Conservation (phyloP, 352 stramenopile genomes). For the Phytophthora agathidicida region DNA sequence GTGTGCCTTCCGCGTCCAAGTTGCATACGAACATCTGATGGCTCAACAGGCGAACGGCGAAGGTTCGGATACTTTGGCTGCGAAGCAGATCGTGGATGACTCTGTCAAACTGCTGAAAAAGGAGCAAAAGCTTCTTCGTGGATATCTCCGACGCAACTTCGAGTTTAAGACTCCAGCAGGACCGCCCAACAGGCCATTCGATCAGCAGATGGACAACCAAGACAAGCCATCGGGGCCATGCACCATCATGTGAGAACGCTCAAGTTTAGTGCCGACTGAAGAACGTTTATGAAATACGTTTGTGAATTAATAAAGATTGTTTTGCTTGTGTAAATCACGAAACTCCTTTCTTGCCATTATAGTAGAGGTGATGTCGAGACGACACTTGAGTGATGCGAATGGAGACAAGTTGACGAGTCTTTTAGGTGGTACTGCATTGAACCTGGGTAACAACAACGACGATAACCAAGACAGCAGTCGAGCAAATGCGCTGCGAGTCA, state of each 20-base stretch:
- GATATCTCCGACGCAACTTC: constrained; percentile 83
- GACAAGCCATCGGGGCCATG: constrained; percentile 25
- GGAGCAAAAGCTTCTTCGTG: constrained; percentile 62
- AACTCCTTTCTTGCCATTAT: no score
- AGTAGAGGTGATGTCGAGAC: constrained; percentile 37
- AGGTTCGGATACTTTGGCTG: constrained; percentile 25
- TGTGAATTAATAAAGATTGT: no score
- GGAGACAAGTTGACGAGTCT: constrained; percentile 55
- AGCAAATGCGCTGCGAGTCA: constrained; percentile 80
- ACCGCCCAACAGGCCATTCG: background rate
- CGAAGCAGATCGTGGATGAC: constrained; percentile 44
- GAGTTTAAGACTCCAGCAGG: constrained; percentile 42
- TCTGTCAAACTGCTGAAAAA: constrained; percentile 51
- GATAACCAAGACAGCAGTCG: constrained; percentile 38
- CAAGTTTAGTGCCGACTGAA: no score
- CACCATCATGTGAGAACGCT: constrained; percentile 33
- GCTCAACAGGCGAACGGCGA: constrained; percentile 31
- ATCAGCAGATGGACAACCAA: constrained; percentile 11
- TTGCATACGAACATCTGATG: constrained; percentile 61
- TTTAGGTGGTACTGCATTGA: constrained; percentile 22
- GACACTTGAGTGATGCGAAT: constrained; percentile 67
- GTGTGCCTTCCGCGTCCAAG: constrained; percentile 73
- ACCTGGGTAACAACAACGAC: constrained; percentile 37
- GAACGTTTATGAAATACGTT: constrained; percentile 29
- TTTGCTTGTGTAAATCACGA: constrained; percentile 5